phyloP scores from a whole-genome alignment of 2,329 filamentous ascomycete species.

The Alternaria sp. region DNA sequence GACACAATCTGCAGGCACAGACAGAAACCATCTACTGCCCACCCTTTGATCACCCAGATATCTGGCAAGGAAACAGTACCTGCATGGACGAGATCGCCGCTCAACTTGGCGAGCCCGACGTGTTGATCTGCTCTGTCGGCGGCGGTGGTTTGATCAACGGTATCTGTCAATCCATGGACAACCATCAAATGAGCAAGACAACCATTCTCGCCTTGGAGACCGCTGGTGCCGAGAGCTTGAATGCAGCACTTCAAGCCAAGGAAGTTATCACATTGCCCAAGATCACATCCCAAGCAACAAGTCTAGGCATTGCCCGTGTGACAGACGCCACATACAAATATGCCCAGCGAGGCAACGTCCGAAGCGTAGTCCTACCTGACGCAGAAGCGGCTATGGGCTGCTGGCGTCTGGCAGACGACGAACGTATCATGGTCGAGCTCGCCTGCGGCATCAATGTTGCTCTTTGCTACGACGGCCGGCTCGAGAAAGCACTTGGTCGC shows the following conservation, averaged over 20 bases:
- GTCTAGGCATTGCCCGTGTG: constrained; percentile 77
- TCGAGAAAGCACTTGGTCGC: constrained; percentile 68
- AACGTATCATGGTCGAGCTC: constrained; percentile 81
- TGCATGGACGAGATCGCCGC: constrained; percentile 63
- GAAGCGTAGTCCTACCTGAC: constrained; percentile 73
- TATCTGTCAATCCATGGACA: constrained; percentile 73
- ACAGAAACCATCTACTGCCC: constrained; percentile 67
- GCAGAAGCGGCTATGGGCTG: constrained; percentile 82
- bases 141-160: constrained; percentile 84
- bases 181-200: constrained; percentile 40
- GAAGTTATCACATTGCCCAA: constrained; percentile 69
- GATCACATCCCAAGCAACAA: constrained; percentile 80
- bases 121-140: constrained; percentile 79
- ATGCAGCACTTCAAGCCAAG: constrained; percentile 66
- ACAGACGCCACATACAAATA: constrained; percentile 73
- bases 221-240: constrained; percentile 74
- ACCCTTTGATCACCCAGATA: constrained; percentile 73
- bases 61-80: constrained; percentile 72
- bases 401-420: constrained; percentile 81
- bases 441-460: constrained; percentile 86
- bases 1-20: constrained; percentile 42
- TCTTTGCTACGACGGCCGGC: constrained; percentile 68
- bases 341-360: constrained; percentile 63
- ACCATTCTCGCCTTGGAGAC: constrained; percentile 80
- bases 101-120: constrained; percentile 65